Evolutionary conservation across 768 basidiomycete species (phyloP), one percentile per base, ranked within the genome.

Genomic region (Panellus pusillus): DNA sequence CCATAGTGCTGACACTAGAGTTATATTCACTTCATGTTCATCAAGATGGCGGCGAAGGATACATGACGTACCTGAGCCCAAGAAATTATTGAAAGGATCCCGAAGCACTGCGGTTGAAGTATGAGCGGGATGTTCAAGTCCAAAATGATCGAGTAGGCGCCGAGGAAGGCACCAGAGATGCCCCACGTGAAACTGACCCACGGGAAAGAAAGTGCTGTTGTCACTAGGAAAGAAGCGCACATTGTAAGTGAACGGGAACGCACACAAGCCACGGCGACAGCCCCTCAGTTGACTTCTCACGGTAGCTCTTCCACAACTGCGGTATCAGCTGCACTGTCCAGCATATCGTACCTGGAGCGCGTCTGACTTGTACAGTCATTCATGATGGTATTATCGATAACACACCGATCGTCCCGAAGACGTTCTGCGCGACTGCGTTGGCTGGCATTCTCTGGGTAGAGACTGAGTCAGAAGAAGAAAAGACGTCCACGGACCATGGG

Each of bases 231-330:
- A 14, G 31, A 3, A 14, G 20, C 9, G 35, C 28, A 12, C 13
- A 9, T 31, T 8, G 13, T 35, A 36, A 35, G 20, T 19, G 20
- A 13, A 15, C 9, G 8, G 8, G 14, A 18, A 72, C 73, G 51
- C 66, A 85, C 87, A 90, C 79, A 29, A 93, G 76, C 67, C 70
- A 80, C 13, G 74, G 78, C 1, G 88, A 90, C 9, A 92, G 72
- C 0, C 91, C 90, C 24, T 80, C 74, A 0, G 86, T 88, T 19
- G 80, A 81, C 62, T 90, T 86, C 17, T 74, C 72, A 32, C 80
- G 74, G 72, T 80, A 86, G 58, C 79, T 87, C 68, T 92, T 90
- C 80, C 82, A 80, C 19, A 89, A 74, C 59, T 90, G 87, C 6
- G 88, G 89, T 29, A 89, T 65, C 13, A 90, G 64, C 60, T 87